Percentiles rank a stretch among this genome's conserved stretches.
These are phyloP conservation scores for Podila epicladia DNA, from an alignment of 192 early-diverging fungal genomes.

Conservation along the genomic window DNA sequence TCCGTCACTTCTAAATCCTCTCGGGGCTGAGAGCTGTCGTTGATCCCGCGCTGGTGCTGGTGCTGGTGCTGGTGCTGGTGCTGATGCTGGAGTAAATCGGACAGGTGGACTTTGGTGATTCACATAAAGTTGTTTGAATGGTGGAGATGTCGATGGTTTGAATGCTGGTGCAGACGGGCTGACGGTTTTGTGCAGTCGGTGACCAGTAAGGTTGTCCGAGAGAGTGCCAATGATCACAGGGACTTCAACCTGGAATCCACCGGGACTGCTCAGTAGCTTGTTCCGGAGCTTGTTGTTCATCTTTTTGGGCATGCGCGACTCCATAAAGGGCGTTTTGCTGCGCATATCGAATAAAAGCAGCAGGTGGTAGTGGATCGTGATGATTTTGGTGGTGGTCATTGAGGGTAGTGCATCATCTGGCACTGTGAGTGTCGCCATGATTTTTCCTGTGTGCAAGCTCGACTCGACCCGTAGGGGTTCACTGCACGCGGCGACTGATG, in stretches of 20 bases:
- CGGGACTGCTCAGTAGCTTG: conserved; percentile 16
- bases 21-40: not conserved
- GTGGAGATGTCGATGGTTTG: not conserved
- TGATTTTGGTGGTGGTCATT: conserved; percentile 16
- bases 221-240: conserved; percentile 30
- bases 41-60: not conserved
- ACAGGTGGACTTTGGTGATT: not conserved
- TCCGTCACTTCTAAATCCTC: too few species aligned
- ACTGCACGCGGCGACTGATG: conserved; percentile 1
- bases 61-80: not conserved
- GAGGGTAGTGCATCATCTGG: conserved; percentile 20
- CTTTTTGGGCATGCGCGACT: conserved; percentile 1
- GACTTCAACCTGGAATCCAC: conserved; percentile 21
- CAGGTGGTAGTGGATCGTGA: conserved; percentile 30
- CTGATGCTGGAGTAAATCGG: not conserved
- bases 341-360: conserved; percentile 35
- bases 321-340: conserved; percentile 14
- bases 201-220: conserved; percentile 9
- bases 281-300: conserved; percentile 8
- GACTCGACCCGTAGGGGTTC: conserved; percentile 12
- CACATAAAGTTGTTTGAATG: not conserved
- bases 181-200: not conserved
- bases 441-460: conserved; percentile 14
- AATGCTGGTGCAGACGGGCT: not conserved
- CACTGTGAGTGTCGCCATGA: conserved; percentile 13